Conservation (phyloP, 148 eudicot species). For the Polygonum aviculare region DNA sequence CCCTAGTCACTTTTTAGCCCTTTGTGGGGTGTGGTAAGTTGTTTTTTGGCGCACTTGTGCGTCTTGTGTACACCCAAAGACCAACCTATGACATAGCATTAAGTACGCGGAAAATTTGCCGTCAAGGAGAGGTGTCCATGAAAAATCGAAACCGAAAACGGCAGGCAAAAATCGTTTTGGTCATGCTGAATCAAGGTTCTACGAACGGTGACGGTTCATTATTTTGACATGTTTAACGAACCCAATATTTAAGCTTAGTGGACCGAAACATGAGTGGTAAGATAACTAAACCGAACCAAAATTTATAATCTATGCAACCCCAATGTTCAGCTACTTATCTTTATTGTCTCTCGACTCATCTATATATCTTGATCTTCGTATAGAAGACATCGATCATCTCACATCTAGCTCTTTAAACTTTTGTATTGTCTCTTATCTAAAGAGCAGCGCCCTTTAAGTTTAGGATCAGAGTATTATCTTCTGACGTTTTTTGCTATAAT, state of each 20-base stretch:
- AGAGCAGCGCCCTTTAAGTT: background rate
- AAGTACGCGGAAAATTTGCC: no score
- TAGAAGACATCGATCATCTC: background rate
- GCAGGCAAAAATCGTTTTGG: no score
- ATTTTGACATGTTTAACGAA: no score
- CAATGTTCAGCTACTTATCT: background rate
- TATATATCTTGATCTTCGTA: background rate
- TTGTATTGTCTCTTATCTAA: no score
- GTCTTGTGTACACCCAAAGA: no score
- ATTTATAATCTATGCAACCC: background rate
- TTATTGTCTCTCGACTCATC: background rate
- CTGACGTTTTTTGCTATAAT: background rate
- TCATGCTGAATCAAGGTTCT: no score
- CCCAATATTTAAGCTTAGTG: no score
- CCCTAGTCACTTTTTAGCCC: background rate
- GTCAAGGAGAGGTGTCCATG: no score
- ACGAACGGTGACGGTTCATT: no score
- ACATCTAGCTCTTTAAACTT: background rate
- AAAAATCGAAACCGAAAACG: no score
- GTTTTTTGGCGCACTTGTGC: background rate
- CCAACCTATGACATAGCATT: background rate
- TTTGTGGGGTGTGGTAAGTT: background rate
- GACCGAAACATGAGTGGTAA: no score
- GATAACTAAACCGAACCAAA: no score
- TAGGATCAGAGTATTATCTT: background rate